Evolutionary conservation across 108 stramenopile genomes (phyloP).

Genomic region (Fragilaria radians): DNA sequence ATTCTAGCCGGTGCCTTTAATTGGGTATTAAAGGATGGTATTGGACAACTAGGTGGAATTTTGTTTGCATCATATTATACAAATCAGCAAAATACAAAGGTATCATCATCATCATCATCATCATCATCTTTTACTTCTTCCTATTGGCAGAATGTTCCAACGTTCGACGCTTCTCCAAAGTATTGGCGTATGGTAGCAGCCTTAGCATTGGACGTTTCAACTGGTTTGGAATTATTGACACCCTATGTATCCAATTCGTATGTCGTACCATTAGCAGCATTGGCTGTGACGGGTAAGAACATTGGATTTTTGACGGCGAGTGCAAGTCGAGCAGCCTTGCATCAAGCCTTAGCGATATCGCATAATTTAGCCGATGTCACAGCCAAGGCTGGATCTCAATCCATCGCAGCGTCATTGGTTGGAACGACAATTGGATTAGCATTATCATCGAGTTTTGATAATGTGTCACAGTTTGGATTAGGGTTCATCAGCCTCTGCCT

Average conservation of each 20-base stretch:
- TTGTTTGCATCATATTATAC: conserved; percentile 84
- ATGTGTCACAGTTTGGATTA: conserved; percentile 31
- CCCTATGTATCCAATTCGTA: conserved; percentile 66
- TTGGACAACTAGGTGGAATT: conserved; percentile 86
- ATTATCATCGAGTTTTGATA: conserved; percentile 47
- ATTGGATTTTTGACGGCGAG: conserved; percentile 88
- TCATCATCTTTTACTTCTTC: background rate
- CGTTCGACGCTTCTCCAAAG: conserved; percentile 87
- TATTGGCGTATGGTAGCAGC: conserved; percentile 87
- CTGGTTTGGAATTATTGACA: conserved; percentile 79
- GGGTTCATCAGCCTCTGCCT: conserved; percentile 51
- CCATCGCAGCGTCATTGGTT: conserved; percentile 77
- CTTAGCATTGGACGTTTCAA: conserved; percentile 76
- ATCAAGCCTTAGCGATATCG: conserved; percentile 68
- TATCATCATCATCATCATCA: too few species aligned
- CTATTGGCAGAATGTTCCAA: too few species aligned
- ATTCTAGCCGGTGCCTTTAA: conserved; percentile 86
- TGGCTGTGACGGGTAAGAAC: conserved; percentile 97
- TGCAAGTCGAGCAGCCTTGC: conserved; percentile 90
- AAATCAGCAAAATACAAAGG: conserved; percentile 27
- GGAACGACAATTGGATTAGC: conserved; percentile 88
- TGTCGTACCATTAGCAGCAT: conserved; percentile 78
- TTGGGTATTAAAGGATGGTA: conserved; percentile 86
- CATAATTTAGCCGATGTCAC: conserved; percentile 96
- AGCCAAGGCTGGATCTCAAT: conserved; percentile 91